Percentiles rank a stretch among this genome's conserved stretches.
phyloP scores from a whole-genome alignment of 495 filamentous ascomycete genomes.

The Friedmanniomyces simplex region DNA sequence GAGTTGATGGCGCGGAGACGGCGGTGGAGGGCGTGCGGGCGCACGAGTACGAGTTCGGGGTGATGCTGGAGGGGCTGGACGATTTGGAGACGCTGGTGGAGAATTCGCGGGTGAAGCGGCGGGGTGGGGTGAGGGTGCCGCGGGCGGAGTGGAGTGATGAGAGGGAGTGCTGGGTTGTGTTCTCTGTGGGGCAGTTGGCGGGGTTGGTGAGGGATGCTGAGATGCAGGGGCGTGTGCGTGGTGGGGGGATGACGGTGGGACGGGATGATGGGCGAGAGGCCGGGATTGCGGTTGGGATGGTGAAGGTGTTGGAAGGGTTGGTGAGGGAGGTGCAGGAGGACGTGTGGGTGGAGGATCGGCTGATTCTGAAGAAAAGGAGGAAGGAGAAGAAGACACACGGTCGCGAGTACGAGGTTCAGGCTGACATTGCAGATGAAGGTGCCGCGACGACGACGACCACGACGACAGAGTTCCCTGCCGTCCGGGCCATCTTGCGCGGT shows the following conservation, averaged over 20 bases:
- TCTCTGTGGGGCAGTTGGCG: background rate
- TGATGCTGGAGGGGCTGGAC: background rate
- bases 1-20: background rate
- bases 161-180: background rate
- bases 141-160: background rate
- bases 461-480: too few species aligned
- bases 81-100: background rate
- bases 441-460: too few species aligned
- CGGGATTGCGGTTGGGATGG: too few species aligned
- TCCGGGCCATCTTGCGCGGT: too few species aligned
- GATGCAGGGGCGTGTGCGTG: background rate
- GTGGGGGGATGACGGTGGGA: background rate
- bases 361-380: too few species aligned
- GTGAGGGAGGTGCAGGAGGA: too few species aligned
- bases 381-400: too few species aligned
- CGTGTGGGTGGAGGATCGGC: too few species aligned
- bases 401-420: too few species aligned
- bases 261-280: background rate
- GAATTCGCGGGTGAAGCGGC: background rate
- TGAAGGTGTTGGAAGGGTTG: too few species aligned
- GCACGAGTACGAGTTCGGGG: background rate
- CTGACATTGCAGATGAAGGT: too few species aligned
- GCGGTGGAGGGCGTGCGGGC: background rate
- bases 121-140: background rate
- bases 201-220: background rate